Evolutionary conservation across 306 rosid species (phyloP), one percentile per base, ranked within the genome.

Genomic region (Ormosia semicastrata): DNA sequence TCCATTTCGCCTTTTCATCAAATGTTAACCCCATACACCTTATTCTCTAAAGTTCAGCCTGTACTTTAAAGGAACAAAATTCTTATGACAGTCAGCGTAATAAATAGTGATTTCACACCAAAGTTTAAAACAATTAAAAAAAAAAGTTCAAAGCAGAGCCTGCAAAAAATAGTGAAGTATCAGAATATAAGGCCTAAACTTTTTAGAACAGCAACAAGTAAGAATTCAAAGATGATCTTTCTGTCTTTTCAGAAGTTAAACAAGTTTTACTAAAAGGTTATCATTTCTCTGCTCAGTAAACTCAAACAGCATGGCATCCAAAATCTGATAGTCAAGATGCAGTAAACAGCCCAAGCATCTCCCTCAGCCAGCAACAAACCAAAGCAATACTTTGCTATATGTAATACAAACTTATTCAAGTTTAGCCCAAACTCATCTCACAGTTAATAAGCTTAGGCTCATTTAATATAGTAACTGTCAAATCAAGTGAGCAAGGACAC

Each of bases 341-440:
- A 9, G 62, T 15, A 17, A 58, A 80, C 14, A 39, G 43, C 71
- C 36, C 14, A 76, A 64, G 60, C 43, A 44, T 75, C 66, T 73
- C 30, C 10, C 2, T 29, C 43, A 58, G 4, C 2, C 44, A 8
- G 75, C 15, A 17, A 66, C 43, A 81, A 56, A 36, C 37, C 71
- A 63, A 54, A 66, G 80, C 4, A 9, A 73, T 49, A 37, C 15
- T 34, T 81, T 32, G n/a, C 69, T 70, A 65, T 52, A 41, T 57
- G 65, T 41, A 57, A 63, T 52, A 43, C 66, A 54, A 78, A 60
- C 43, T 75, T 36, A 50, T 65, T 44, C 37, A 67, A 39, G 52
- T 37, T 71, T 47, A 80, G 59, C 72, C 67, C 71, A 59, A 41
- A 53, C 63, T 76, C 43, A 36, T 52, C 29, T 50, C 66, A 54